phyloP scores from a whole-genome alignment of 176 grass and related monocot genomes.

The Zea luxurians region DNA sequence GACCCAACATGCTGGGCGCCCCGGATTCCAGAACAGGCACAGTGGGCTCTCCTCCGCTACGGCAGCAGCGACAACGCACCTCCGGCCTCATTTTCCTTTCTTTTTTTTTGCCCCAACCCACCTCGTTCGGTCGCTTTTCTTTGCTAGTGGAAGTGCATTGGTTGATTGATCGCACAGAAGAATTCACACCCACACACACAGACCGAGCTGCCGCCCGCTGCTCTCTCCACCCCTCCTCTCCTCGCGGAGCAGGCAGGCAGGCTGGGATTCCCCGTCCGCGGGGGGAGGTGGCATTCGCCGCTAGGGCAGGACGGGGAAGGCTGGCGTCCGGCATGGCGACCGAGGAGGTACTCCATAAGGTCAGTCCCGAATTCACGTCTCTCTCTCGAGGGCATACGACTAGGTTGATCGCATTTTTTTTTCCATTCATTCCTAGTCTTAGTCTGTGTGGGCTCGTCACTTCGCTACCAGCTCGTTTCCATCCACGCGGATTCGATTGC shows the following conservation, averaged over 20 bases:
- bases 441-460: conserved; percentile 5
- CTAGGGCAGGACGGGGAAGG: conserved; percentile 26
- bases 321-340: conserved; percentile 43
- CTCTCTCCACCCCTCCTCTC: not conserved
- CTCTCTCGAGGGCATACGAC: conserved; percentile 50
- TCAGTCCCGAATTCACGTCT: conserved; percentile 29
- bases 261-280: too few species aligned
- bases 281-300: not conserved
- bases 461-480: not conserved
- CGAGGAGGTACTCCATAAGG: conserved; percentile 68
- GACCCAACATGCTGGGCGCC: conserved; percentile 1
- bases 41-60: not conserved
- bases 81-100: not conserved
- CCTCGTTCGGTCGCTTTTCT: not conserved
- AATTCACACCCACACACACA: not conserved
- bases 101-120: conserved; percentile 25
- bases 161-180: conserved; percentile 17
- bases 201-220: not conserved
- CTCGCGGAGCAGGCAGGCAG: not conserved
- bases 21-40: conserved; percentile 34
- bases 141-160: conserved; percentile 7
- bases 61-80: not conserved
- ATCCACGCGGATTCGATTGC: too few species aligned
- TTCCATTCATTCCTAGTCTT: conserved; percentile 15
- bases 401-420: conserved; percentile 22